Base-by-base conservation (phyloP, 1,139 yeast species). In the Blastobotrys buckinghamii region DNA sequence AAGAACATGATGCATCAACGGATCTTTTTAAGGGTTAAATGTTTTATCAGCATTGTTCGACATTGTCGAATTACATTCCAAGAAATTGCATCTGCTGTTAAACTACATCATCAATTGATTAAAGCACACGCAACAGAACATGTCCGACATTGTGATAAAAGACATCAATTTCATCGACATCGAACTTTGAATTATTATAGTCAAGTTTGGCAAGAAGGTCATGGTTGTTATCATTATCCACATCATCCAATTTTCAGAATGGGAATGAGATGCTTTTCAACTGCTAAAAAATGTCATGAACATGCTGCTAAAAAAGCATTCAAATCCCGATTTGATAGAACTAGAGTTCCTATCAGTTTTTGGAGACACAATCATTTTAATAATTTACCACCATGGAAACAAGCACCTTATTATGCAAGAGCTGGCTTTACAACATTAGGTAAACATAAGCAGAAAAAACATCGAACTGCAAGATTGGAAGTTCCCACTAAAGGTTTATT, bases 21-120 rank as follows among this genome's bases (percentile, higher is more conserved):
- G 9, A 29, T 29, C 4, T 29, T 12, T 19, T 26, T 16, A 15
- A 29, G 6, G 41, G 41, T 6, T 26, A 38, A 26, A 19, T 39
- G 38, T 24, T 42, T 50, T 12, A 40, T 38, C 27, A 36, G 42
- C n/a, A 24, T 50, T 24, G 42, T 50, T 16, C 48, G 52, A 16
- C 44, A 46, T 39, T 50, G 50, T 9, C 32, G 32, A 29, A 3
- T 29, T 6, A 6, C 32, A 13, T 3, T 29, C 4, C 6, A 29
- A 29, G 32, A 29, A 29, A 6, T 29, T 3, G 32, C 32, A 29
- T 6, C 32, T 6, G 9, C 32, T 6, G 32, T 29, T 29, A 10
- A 13, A 29, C 32, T 29, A 6, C 32, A 29, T 13, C 32, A 29
- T 29, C 32, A 29, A 13, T 6, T 29, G 3, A 29, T 29, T 6